Evolutionary conservation across 345 rosid species (phyloP).

Genomic region (Eutrema heterophyllum): DNA sequence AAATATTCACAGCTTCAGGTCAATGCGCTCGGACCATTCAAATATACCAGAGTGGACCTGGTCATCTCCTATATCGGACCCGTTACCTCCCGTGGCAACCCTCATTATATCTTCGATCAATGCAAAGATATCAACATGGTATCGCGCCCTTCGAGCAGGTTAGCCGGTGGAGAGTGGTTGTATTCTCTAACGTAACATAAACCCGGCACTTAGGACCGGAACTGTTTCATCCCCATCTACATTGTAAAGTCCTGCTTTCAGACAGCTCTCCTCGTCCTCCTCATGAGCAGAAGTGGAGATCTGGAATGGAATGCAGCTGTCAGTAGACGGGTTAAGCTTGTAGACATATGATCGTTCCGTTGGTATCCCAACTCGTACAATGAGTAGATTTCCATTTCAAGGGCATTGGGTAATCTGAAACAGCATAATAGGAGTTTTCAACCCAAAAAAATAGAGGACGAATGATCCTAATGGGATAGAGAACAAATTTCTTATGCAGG

Average conservation of each 20-base stretch:
- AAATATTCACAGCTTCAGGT: slow-evolving; percentile 45
- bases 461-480: no score
- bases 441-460: neutral
- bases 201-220: slow-evolving; percentile 84
- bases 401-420: slow-evolving; percentile 84
- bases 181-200: slow-evolving; percentile 84
- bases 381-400: slow-evolving; percentile 87
- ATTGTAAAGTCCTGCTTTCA: slow-evolving; percentile 76
- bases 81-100: slow-evolving; percentile 82
- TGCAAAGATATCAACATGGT: slow-evolving; percentile 96
- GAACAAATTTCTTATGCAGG: no score
- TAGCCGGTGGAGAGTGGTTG: slow-evolving; percentile 79
- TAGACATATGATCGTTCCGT: slow-evolving; percentile 90
- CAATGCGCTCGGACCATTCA: slow-evolving; percentile 78
- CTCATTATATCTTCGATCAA: slow-evolving; percentile 81
- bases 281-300: slow-evolving; percentile 68
- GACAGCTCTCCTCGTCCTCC: slow-evolving; percentile 57
- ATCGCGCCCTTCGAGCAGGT: slow-evolving; percentile 85
- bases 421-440: slow-evolving; percentile 8
- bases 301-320: slow-evolving; percentile 86
- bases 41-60: slow-evolving; percentile 77
- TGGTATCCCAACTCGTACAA: slow-evolving; percentile 88
- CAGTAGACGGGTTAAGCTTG: slow-evolving; percentile 59
- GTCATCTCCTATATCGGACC: slow-evolving; percentile 78
- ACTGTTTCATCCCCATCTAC: slow-evolving; percentile 95